phyloP scores from a whole-genome alignment of 345 rosid genomes.

The Clarkia xantiana region DNA sequence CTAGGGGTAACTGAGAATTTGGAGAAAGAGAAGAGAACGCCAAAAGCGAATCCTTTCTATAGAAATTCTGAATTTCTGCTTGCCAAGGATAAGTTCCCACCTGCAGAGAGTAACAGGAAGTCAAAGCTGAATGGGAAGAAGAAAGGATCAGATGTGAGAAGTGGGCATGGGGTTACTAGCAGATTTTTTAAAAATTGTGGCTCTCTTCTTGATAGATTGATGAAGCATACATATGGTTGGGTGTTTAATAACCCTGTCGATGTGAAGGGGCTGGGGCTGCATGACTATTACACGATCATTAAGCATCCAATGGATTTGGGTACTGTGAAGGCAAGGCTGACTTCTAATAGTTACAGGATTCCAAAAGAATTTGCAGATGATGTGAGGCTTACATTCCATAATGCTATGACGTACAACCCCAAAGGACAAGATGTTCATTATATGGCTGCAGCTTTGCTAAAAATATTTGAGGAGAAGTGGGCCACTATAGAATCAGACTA shows the following conservation, averaged over 20 bases:
- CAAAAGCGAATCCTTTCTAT: slow-evolving; percentile 92
- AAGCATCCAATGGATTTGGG: slow-evolving; percentile 97
- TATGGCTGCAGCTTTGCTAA: slow-evolving; percentile 64
- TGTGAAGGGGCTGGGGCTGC: slow-evolving; percentile 61
- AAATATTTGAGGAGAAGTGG: slow-evolving; percentile 87
- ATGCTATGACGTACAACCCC: slow-evolving; percentile 94
- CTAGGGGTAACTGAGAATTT: slow-evolving; percentile 44
- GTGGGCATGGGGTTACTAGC: slow-evolving; percentile 38
- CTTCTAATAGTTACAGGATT: slow-evolving; percentile 71
- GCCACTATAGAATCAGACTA: slow-evolving; percentile 64
- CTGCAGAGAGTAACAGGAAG: slow-evolving; percentile 90
- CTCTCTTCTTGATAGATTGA: slow-evolving; percentile 70
- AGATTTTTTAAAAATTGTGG: slow-evolving; percentile 61
- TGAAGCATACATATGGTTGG: slow-evolving; percentile 98
- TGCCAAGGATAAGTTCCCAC: slow-evolving; percentile 95
- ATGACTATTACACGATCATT: slow-evolving; percentile 67
- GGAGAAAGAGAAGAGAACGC: slow-evolving; percentile 97
- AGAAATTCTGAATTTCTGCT: slow-evolving; percentile 88
- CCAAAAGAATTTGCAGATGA: slow-evolving; percentile 92
- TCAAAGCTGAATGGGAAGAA: slow-evolving; percentile 65
- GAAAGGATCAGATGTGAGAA: slow-evolving; percentile 49
- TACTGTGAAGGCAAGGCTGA: slow-evolving; percentile 56
- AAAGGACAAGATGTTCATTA: slow-evolving; percentile 91
- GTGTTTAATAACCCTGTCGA: slow-evolving; percentile 92
- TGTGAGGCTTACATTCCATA: slow-evolving; percentile 91